Evolutionary conservation across 192 early-diverging fungal genomes (phyloP), one percentile per base, ranked within the genome.

Genomic region (Pilobolus umbonatus): DNA sequence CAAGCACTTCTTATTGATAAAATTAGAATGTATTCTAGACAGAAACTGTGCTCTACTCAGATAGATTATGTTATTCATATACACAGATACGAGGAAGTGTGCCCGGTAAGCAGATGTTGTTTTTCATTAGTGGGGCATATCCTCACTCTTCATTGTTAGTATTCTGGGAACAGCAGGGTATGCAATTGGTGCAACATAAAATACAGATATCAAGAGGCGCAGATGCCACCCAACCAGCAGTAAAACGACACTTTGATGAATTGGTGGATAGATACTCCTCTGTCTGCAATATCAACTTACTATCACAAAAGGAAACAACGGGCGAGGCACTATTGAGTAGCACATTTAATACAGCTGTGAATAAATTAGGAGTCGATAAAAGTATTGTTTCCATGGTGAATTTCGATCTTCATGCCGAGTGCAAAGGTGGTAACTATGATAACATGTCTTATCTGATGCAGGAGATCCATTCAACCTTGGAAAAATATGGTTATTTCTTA

Each of bases 81-180:
- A 83, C 90, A 2, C 90, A 93, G 67, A 74, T 97, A 12, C 80
- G 94, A 31, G 94, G 93, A 60, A 91, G 88, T 57, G 85, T 91
- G 11, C 87, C 89, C 57, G 72, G 80, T 81, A 71, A 40, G 47
- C 52, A n/a, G n/a, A n/a, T n/a, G n/a, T n/a, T n/a, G n/a, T n/a
- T n/a, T n/a, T n/a, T n/a, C n/a, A n/a, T n/a, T n/a, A n/a, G n/a
- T n/a, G n/a, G n/a, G 30, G 11, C 6, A 6, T 24, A 21, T 9
- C 5, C 0, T 29, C 5, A 11, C 29, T 57, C 6, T n/a, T n/a
- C 42, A 10, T 31, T 43, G 14, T 30, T 35, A 71, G 87, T 96
- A 15, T 99, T 99, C 60, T 99, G 97, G 97, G 95, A 96, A 17
- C 97, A 99, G 47, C 79, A 79, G 45, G 94, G 94, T 0, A 54